Evolutionary conservation across 768 basidiomycete species (phyloP).

Genomic region (Mycena maculata): DNA sequence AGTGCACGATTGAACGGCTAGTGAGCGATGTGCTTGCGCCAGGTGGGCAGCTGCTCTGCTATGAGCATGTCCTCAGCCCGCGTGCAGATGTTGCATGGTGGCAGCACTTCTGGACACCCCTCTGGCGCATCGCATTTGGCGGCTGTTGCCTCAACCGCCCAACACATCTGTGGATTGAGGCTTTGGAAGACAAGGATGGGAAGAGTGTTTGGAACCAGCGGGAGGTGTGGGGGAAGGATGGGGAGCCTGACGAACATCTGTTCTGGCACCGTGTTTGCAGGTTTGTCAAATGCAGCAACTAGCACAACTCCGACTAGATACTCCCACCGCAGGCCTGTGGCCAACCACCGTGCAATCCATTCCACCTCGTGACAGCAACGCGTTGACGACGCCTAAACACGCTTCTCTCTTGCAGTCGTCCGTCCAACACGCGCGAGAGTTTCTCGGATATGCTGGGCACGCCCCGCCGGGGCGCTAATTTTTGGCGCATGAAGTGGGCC

Average conservation of each 20-base stretch:
- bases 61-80: constrained; percentile 76
- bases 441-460: too few relatives aligned
- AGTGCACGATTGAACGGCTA: constrained; percentile 58
- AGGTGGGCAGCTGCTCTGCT: constrained; percentile 73
- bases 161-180: constrained; percentile 60
- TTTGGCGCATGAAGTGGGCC: too few relatives aligned
- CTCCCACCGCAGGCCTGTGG: too few relatives aligned
- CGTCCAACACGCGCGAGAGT: too few relatives aligned
- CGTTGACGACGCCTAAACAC: too few relatives aligned
- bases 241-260: constrained; percentile 65
- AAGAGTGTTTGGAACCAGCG: constrained; percentile 61
- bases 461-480: too few relatives aligned
- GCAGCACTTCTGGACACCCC: constrained; percentile 79
- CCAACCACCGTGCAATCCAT: too few relatives aligned
- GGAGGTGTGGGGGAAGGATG: constrained; percentile 60
- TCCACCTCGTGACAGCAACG: too few relatives aligned
- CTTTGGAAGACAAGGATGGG: constrained; percentile 42
- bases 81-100: constrained; percentile 70
- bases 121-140: constrained; percentile 71
- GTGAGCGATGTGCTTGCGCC: constrained; percentile 66
- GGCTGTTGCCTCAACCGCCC: constrained; percentile 75
- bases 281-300: constrained; percentile 57
- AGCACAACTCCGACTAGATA: neutral
- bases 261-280: constrained; percentile 71
- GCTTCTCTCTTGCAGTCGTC: too few relatives aligned